Evolutionary conservation across 345 rosid species (phyloP).

Genomic region (Noccaea caerulescens): DNA sequence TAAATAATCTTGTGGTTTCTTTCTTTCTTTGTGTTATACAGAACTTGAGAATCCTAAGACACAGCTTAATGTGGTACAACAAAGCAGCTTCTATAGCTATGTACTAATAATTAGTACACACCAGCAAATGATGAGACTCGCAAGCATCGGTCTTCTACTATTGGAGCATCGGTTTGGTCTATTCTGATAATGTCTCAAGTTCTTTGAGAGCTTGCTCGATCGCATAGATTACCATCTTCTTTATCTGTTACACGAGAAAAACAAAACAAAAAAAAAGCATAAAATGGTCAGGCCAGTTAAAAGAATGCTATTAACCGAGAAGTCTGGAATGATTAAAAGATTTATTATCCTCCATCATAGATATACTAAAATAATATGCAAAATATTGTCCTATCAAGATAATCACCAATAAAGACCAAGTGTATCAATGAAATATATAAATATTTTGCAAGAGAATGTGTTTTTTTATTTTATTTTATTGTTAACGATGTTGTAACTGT

Average conservation of each 20-base stretch:
- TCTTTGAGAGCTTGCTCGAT: conserved; percentile 48
- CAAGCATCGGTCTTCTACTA: background rate
- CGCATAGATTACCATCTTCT: conserved; percentile 80
- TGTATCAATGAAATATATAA: background rate
- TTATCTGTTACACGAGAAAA: conserved; percentile 55
- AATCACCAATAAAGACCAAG: background rate
- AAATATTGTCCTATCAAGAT: background rate
- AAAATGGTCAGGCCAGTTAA: background rate
- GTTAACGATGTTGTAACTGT: too few relatives aligned
- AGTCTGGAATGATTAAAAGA: background rate
- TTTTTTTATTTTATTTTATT: too few relatives aligned
- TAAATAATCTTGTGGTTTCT: background rate
- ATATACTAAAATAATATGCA: background rate
- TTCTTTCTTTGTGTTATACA: background rate
- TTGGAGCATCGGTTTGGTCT: conserved; percentile 2
- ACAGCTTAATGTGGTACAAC: conserved; percentile 6
- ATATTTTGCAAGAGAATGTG: background rate
- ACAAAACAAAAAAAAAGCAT: background rate
- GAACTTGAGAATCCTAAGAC: background rate
- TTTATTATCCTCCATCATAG: background rate
- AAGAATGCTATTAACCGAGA: background rate
- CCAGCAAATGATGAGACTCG: background rate
- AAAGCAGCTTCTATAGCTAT: background rate
- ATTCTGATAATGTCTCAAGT: conserved; percentile 11
- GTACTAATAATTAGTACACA: background rate